Base-by-base conservation (phyloP, 2,329 filamentous ascomycete genomes). In the Oidium heveae region DNA sequence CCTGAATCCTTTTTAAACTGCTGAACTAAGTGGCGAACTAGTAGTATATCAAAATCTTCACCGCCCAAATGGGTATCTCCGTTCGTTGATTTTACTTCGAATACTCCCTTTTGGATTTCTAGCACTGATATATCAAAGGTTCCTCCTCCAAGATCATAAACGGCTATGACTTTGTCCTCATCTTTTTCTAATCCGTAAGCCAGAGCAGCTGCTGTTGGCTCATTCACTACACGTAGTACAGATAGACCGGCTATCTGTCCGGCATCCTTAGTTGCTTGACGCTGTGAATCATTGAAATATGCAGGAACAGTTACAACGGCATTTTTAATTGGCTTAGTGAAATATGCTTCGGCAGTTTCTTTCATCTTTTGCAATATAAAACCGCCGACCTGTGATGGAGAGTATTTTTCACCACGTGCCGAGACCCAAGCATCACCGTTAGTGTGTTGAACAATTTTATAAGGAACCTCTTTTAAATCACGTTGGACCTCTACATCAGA, bases 91-190 rank as follows among this genome's bases (percentile, higher is more conserved):
- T 95, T 95, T 70, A 96, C 89, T 75, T 95, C 89, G 69, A 96
- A 96, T 55, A 96, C 88, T 70, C 89, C 89, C 71, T 87, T 87
- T 74, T 94, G 87, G 67, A 96, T 95, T 73, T 94, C 87, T 16
- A 96, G 82, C 59, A 95, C 82, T 59, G 88, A 95, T 71, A 96
- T 93, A 86, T 96, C 89, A 72, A 96, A 96, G 63, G 88, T 96
- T 79, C 88, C 88, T 79, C 88, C 88, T 74, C 88, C 88, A 65
- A 96, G 78, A 82, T 96, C 88, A 75, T 94, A 96, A 68, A 96
- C 88, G 63, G 88, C 87, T 65, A 95, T 84, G 58, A 94, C 73
- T 61, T 84, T 79, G 73, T 95, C 87, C 59, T 80, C 77, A 69
- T 91, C 84, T 78, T 94, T 95, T 74, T 95, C 88, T 53, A 95